Base-by-base conservation (phyloP, 441 rosid genomes). In the Pelargonium citronellum region DNA sequence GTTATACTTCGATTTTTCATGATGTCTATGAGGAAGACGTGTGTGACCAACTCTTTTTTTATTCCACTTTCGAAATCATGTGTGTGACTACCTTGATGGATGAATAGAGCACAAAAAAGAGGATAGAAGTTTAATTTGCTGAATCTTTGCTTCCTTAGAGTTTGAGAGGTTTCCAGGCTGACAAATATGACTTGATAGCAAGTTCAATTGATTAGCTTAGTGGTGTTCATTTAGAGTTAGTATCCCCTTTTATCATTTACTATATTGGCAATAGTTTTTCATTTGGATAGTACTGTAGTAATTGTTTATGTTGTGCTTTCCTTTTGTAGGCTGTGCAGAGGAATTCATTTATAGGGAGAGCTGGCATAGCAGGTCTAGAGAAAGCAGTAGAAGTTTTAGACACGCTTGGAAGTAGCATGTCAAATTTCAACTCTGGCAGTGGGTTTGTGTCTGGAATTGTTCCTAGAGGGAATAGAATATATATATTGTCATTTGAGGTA, bases 331-430 rank as follows among this genome's bases (percentile, higher is more conserved):
- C 92, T 79, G 83, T 96, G 13, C 96, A 92, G 82, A 90, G 91
- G 49, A 86, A 96, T 74, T 87, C 96, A 24, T 80, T 83, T 65
- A 75, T 95, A 73, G 91, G 98, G 47, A 86, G 92, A 82, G 99
- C 97, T 49, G 91, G 97, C 22, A 87, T 91, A 72, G 85, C 77
- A 75, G 96, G 97, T 63, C 74, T 89, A 66, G 95, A 90, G 66
- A 91, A 93, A 82, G 99, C 99, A 64, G 89, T 86, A 53, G 95
- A 92, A 15, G 97, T 95, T 65, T 76, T 95, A 79, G 99, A 95
- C 81, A 91, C 92, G 0, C 91, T 95, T 4, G 96, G 98, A 43
- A 95, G 99, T 80, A 91, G 98, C 82, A 84, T 95, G 97, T 84
- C 97, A 16, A 92, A 78, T 86, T 80, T 95, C 69, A 91, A 89